These are phyloP conservation scores for Candida dubliniensis DNA, from an alignment of 1,139 yeast species.

Conservation along the genomic window DNA sequence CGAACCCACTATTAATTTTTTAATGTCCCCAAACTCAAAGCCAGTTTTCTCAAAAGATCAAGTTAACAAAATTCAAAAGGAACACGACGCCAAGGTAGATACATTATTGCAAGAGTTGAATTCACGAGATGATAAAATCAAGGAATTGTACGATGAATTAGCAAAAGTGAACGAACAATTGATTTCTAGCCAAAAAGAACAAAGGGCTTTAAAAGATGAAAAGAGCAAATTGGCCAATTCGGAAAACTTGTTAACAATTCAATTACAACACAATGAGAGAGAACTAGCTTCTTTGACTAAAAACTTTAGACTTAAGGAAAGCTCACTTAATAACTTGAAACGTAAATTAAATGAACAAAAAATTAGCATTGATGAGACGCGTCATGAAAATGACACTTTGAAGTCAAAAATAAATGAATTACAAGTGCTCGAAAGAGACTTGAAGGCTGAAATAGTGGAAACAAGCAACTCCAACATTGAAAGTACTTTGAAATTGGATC, in stretches of 20 bases:
- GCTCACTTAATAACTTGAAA: slow-evolving; percentile 11
- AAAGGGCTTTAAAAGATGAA: slow-evolving; percentile 21
- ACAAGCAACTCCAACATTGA: slow-evolving; percentile 24
- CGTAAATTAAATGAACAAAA: slow-evolving; percentile 13
- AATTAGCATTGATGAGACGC: slow-evolving; percentile 10
- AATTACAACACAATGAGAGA: slow-evolving; percentile 30
- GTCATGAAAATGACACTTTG: slow-evolving; percentile 6
- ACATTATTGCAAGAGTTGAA: slow-evolving; percentile 14
- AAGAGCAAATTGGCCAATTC: slow-evolving; percentile 22
- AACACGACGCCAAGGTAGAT: slow-evolving; percentile 17
- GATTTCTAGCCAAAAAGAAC: slow-evolving; percentile 20
- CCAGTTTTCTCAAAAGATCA: slow-evolving; percentile 37
- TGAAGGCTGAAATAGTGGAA: slow-evolving; percentile 10
- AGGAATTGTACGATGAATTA: slow-evolving; percentile 21
- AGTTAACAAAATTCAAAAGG: slow-evolving; percentile 29
- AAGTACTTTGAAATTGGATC: slow-evolving; percentile 14
- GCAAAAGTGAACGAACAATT: slow-evolving; percentile 21
- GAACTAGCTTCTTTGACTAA: slow-evolving; percentile 33
- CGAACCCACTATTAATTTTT: slow-evolving; percentile 33
- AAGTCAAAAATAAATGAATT: slow-evolving; percentile 22
- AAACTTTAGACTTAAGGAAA: slow-evolving; percentile 25
- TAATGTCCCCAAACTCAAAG: slow-evolving; percentile 38
- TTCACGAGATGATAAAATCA: slow-evolving; percentile 18
- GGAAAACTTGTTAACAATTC: slow-evolving; percentile 29
- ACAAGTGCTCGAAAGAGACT: slow-evolving; percentile 16